Evolutionary conservation across 1,139 yeast species (phyloP), one percentile per base, ranked within the genome.

Genomic region (Candida anutae): DNA sequence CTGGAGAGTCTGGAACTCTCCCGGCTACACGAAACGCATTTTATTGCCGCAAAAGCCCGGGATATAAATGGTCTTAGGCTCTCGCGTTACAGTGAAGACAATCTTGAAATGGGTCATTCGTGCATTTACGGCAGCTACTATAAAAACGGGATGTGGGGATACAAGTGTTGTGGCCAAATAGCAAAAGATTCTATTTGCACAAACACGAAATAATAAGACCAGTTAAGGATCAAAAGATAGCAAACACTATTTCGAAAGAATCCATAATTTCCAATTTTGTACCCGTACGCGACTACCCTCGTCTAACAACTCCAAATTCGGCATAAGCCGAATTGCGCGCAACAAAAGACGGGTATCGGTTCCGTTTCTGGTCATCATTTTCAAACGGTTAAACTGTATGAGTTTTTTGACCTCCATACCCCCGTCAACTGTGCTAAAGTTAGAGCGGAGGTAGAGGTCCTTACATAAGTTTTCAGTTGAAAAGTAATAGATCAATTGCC

Each of bases 101-200:
- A 50, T 1, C 46, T 39, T 33, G 48, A 49, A 1, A 55, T 58
- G 5, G 58, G 61, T 33, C 76, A 69, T 35, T 42, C 57, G 1
- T 43, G 56, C 5, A 61, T 67, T 0, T 69, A 62, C 61, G 76
- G 76, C 0, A 65, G 74, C 13, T 68, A 55, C 42, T 69, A 65
- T 53, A 31, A 43, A n/a, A 49, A 58, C 20, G 70, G 69, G 2
- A 43, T 48, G 30, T 69, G 76, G 76, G 76, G 76, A 3, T 69
- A 53, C 36, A 38, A 40, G 5, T 69, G 76, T 38, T 69, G 76
- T 33, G 55, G 56, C 29, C 52, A 54, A 24, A 28, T 31, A 6
- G 26, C 13, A 3, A 27, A 25, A 14, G 26, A 32, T 16, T 29
- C 33, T 4, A 14, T 15, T 5, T 38, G 42, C 23, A 28, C 23